Base-by-base conservation (phyloP, 164 flowering plant species). In the Akebia trifoliata region DNA sequence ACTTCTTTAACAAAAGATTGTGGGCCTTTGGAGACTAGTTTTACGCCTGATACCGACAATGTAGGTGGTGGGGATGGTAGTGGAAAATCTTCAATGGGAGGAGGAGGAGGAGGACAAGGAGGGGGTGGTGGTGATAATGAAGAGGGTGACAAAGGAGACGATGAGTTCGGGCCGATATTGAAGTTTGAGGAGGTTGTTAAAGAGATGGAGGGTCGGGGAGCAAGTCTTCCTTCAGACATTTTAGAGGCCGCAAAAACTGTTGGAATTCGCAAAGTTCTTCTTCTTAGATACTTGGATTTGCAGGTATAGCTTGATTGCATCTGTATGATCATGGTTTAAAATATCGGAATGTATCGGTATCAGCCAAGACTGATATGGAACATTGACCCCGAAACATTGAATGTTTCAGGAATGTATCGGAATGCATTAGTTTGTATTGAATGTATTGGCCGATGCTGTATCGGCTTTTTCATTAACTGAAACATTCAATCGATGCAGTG, bases 131-230 rank as follows among this genome's bases (percentile, higher is more conserved):
- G 62, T 11, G 74, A 61, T n/a, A 66, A 66, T n/a, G 78, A 63
- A 2, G 78, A 56, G 6, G 72, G 62, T 35, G 86, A 76, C 28
- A 6, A 54, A 4, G 91, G 76, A n/a, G 91, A 77, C 32, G 57
- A 78, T 55, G 96, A 84, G 69, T 84, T 86, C 54, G 97, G 94
- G 4, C 84, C 84, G 6, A 24, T 86, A 34, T 28, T 89, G 74
- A 78, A 74, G 61, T 80, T 70, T 44, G 90, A 78, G 38, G 91
- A 81, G 37, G 85, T 83, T 61, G 64, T 84, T 60, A 81, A 67
- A 35, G 86, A 80, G 71, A 54, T 75, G 2, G 77, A 85, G 53
- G 69, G 67, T 8, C 71, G 76, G 7, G 84, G 90, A 5, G 84
- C 70, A 4, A 69, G 25, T 50, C 82, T 88, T 58, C 96, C 93